phyloP scores from a whole-genome alignment of 2,329 filamentous ascomycete genomes.

The Neopestalotiopsis rosae region DNA sequence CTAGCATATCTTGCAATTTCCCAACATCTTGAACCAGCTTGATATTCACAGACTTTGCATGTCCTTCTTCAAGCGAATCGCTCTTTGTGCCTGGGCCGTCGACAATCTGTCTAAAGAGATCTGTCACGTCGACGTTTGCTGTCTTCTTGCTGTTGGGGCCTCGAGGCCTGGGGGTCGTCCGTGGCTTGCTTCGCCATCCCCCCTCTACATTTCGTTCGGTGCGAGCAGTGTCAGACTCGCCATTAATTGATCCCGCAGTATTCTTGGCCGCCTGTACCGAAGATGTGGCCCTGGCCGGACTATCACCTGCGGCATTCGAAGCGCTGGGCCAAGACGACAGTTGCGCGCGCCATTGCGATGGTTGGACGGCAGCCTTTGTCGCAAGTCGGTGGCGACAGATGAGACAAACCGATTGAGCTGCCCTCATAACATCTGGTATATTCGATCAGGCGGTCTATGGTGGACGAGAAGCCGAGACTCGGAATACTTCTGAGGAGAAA shows the following conservation, averaged over 20 bases:
- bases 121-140: slow-evolving; percentile 24
- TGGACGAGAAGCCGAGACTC: background rate
- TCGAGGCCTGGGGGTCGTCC: background rate
- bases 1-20: slow-evolving; percentile 38
- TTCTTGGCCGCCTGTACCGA: background rate
- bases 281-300: background rate
- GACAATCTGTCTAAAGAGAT: slow-evolving; percentile 35
- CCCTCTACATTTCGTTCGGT: background rate
- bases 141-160: background rate
- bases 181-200: background rate
- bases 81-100: slow-evolving; percentile 24
- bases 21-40: slow-evolving; percentile 31
- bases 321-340: slow-evolving; percentile 26
- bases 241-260: background rate
- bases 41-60: slow-evolving; percentile 19
- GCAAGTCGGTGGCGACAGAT: slow-evolving; percentile 36
- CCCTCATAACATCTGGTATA: slow-evolving; percentile 30
- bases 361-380: slow-evolving; percentile 23
- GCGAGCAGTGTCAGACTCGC: background rate
- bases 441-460: background rate
- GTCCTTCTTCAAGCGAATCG: slow-evolving; percentile 8
- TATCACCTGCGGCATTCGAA: slow-evolving; percentile 7
- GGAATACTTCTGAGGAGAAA: background rate
- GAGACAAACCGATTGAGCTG: slow-evolving; percentile 33
- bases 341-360: slow-evolving; percentile 28